Evolutionary conservation across 2,329 filamentous ascomycete genomes (phyloP).

Genomic region (Aureobasidium sp.): DNA sequence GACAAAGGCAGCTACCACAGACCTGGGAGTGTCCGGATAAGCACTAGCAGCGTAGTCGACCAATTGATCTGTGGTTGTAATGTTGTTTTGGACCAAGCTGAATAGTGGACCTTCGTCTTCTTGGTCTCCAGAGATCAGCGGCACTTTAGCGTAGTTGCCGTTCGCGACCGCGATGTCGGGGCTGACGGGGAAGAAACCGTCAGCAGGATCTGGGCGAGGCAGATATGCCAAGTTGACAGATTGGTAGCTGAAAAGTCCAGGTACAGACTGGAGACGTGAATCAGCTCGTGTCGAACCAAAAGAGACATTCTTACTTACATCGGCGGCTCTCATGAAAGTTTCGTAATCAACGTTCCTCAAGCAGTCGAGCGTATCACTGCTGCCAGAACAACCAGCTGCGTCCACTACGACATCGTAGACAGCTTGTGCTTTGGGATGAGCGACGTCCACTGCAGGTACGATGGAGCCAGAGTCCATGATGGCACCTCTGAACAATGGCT

Average conservation of each 20-base stretch:
- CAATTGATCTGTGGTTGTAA: conserved; percentile 55
- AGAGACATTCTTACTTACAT: conserved; percentile 26
- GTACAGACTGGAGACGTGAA: conserved; percentile 45
- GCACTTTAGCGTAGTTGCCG: conserved; percentile 53
- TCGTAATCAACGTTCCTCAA: conserved; percentile 42
- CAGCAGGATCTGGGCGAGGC: conserved; percentile 58
- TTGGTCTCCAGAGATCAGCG: conserved; percentile 64
- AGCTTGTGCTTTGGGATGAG: conserved; percentile 58
- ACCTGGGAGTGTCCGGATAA: conserved; percentile 51
- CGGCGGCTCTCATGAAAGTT: conserved; percentile 54
- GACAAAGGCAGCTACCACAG: conserved; percentile 49
- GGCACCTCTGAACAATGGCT: conserved; percentile 64
- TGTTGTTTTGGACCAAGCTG: conserved; percentile 60
- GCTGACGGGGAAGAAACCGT: conserved; percentile 52
- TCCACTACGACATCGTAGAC: conserved; percentile 43
- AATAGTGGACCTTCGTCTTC: conserved; percentile 78
- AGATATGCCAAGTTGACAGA: conserved; percentile 67
- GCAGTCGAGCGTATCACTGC: conserved; percentile 41
- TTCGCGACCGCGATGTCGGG: conserved; percentile 51
- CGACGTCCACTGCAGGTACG: conserved; percentile 46
- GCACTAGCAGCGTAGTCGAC: conserved; percentile 57
- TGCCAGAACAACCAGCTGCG: conserved; percentile 39
- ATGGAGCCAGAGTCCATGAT: conserved; percentile 72
- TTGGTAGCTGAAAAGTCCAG: conserved; percentile 59
- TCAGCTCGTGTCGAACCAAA: background rate